Conservation (phyloP, 176 grass and related monocot species). For the Lolium perenne region DNA sequence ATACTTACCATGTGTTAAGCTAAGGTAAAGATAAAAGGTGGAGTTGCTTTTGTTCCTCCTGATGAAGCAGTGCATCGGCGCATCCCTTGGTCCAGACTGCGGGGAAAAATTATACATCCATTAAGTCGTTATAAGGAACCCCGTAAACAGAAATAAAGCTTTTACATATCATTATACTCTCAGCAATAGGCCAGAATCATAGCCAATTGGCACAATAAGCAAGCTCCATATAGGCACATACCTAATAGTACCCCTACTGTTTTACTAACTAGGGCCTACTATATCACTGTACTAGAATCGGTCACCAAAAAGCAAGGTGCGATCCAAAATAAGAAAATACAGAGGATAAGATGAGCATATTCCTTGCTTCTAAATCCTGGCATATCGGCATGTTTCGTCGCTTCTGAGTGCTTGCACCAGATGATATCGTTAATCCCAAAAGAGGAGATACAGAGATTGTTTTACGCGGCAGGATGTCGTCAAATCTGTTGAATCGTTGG, state of each 20-base stretch:
- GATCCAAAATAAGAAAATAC: slow-evolving; percentile 6
- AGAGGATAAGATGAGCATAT: slow-evolving; percentile 21
- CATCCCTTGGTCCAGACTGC: slow-evolving; percentile 83
- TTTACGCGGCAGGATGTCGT: neutral
- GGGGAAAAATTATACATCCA: neutral
- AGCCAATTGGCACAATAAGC: slow-evolving; percentile 28
- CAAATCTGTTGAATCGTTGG: neutral
- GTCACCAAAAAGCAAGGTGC: slow-evolving; percentile 21
- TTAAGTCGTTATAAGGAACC: neutral
- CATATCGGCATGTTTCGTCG: neutral
- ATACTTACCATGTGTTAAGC: slow-evolving; percentile 75
- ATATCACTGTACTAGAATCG: slow-evolving; percentile 9
- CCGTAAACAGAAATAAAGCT: slow-evolving; percentile 12
- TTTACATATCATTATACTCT: neutral
- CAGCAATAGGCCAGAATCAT: neutral
- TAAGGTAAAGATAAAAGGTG: slow-evolving; percentile 80
- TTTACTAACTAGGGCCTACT: slow-evolving; percentile 23
- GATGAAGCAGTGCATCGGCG: slow-evolving; percentile 92
- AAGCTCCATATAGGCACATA: slow-evolving; percentile 7
- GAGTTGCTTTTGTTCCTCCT: slow-evolving; percentile 89
- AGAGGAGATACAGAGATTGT: slow-evolving; percentile 9
- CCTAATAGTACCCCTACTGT: neutral
- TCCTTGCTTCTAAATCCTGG: neutral
- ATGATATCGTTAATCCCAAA: neutral
- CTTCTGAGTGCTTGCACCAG: neutral